Conservation (phyloP, 192 early-diverging fungal genomes). For the Coemansia sp. region DNA sequence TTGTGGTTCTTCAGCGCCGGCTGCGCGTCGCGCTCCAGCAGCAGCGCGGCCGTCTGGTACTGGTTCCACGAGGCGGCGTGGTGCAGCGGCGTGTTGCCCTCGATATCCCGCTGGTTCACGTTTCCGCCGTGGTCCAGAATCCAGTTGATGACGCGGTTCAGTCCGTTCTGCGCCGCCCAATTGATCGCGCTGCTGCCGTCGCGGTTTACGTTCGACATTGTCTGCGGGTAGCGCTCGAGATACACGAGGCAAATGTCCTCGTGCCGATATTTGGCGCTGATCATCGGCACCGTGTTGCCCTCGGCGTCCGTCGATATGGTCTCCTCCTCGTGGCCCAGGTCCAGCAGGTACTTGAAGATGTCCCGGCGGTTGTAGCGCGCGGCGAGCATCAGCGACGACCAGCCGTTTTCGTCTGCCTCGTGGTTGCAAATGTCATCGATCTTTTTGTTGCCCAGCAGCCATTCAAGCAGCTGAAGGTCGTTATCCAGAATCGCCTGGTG, state of each 20-base stretch:
- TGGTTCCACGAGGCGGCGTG: slow-evolving; percentile 48
- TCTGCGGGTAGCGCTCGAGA: slow-evolving; percentile 33
- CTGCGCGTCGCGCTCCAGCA: slow-evolving; percentile 40
- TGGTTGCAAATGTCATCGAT: slow-evolving; percentile 38
- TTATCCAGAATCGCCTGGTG: slow-evolving; percentile 39
- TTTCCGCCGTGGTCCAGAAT: slow-evolving; percentile 47
- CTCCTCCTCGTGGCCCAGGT: slow-evolving; percentile 40
- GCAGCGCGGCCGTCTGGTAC: slow-evolving; percentile 24
- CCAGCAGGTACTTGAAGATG: slow-evolving; percentile 32
- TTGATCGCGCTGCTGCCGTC: slow-evolving; percentile 46
- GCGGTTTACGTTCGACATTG: slow-evolving; percentile 43
- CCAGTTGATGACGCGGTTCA: slow-evolving; percentile 35
- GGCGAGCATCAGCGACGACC: slow-evolving; percentile 49
- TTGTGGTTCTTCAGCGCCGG: slow-evolving; percentile 38
- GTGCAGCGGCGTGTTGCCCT: slow-evolving; percentile 46
- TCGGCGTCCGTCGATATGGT: slow-evolving; percentile 26
- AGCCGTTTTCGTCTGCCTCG: slow-evolving; percentile 29
- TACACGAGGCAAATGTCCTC: slow-evolving; percentile 39
- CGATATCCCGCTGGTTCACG: slow-evolving; percentile 46
- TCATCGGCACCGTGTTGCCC: slow-evolving; percentile 46
- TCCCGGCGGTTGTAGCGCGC: slow-evolving; percentile 36
- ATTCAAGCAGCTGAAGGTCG: slow-evolving; percentile 34
- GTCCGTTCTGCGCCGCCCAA: slow-evolving; percentile 42
- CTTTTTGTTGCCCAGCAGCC: slow-evolving; percentile 34
- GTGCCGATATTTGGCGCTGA: slow-evolving; percentile 41